Evolutionary conservation across 2,329 filamentous ascomycete genomes (phyloP).

Genomic region (Calonectria pseudoreteaudii): DNA sequence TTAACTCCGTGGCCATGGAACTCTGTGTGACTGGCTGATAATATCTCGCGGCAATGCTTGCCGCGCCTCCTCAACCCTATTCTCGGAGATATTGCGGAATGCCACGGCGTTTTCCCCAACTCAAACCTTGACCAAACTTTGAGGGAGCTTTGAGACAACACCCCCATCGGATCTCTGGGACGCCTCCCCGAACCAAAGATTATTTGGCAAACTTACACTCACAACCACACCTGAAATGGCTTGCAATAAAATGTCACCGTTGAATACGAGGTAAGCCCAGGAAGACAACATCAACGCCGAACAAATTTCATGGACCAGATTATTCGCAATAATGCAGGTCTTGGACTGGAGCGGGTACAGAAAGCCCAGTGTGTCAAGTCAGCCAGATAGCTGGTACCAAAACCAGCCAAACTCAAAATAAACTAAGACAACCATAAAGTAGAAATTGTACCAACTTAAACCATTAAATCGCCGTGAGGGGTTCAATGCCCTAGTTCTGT

Average conservation of each 20-base stretch:
- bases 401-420: not conserved
- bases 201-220: not conserved
- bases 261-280: no score
- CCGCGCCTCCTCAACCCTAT: not conserved
- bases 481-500: not conserved
- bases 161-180: not conserved
- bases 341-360: not conserved
- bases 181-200: not conserved
- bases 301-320: not conserved
- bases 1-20: not conserved
- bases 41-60: not conserved
- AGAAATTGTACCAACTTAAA: not conserved
- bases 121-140: not conserved
- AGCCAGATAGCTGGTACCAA: not conserved
- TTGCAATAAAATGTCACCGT: no score
- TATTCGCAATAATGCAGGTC: not conserved
- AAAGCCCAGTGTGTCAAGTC: not conserved
- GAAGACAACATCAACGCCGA: not conserved
- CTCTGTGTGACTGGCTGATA: not conserved
- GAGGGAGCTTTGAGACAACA: not conserved
- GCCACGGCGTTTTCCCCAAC: not conserved
- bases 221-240: no score
- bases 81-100: not conserved
- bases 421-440: not conserved
- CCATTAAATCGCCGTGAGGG: not conserved